These are phyloP conservation scores for Bacidia gigantensis DNA, from an alignment of 495 filamentous ascomycete species.

Conservation along the genomic window DNA sequence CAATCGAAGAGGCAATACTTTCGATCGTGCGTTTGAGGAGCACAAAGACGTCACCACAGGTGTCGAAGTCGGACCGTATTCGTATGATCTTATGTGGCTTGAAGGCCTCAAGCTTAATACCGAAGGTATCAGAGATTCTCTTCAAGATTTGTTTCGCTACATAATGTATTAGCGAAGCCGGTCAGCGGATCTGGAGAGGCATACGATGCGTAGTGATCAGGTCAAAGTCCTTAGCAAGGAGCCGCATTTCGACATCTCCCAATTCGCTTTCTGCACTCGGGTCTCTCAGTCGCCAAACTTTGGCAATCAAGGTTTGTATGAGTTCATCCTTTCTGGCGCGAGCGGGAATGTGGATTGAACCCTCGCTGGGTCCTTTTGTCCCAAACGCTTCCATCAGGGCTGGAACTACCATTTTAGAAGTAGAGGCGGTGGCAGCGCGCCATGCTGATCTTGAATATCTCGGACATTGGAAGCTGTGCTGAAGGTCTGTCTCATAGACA, in stretches of 20 bases:
- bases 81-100: constrained; percentile 26
- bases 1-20: constrained; percentile 23
- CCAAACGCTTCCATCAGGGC: too few species aligned
- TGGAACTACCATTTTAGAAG: background rate
- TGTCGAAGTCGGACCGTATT: constrained; percentile 26
- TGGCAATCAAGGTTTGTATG: constrained; percentile 28
- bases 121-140: constrained; percentile 28
- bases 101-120: constrained; percentile 30
- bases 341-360: constrained; percentile 6
- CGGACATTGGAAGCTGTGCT: background rate
- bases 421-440: background rate
- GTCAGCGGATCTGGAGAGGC: background rate
- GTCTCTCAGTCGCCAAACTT: constrained; percentile 31
- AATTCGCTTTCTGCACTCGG: constrained; percentile 19
- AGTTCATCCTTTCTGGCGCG: constrained; percentile 23
- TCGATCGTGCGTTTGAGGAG: constrained; percentile 27
- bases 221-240: constrained; percentile 15
- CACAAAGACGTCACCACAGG: constrained; percentile 29
- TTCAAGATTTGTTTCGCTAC: constrained; percentile 31
- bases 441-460: constrained; percentile 9
- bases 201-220: constrained; percentile 16
- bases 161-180: constrained; percentile 18
- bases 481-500: constrained; percentile 6
- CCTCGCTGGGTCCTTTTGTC: background rate
- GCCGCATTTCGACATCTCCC: constrained; percentile 30